A percentile compares a stretch with the other conserved stretches of the same genome.
Conservation (phyloP, 2,329 filamentous ascomycete species). For the Elsinoe necatrix region DNA sequence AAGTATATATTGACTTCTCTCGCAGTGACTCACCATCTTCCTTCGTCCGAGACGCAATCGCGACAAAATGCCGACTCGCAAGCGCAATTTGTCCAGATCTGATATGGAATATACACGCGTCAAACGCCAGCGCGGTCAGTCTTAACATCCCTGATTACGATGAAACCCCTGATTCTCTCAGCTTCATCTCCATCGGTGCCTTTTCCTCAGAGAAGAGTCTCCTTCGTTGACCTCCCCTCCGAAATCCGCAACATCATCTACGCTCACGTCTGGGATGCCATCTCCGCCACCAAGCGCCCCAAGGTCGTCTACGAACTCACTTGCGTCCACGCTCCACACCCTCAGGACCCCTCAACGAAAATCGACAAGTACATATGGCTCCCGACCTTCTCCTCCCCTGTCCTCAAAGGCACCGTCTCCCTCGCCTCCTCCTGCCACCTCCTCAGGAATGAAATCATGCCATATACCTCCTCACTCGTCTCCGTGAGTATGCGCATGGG, state of each 20-base stretch:
- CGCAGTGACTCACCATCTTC: too few relatives aligned
- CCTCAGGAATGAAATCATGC: not conserved
- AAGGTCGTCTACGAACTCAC: not conserved
- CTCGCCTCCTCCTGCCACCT: not conserved
- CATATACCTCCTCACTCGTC: not conserved
- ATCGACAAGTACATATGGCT: not conserved
- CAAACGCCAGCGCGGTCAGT: not conserved
- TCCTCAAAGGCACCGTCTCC: not conserved
- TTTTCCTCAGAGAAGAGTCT: not conserved
- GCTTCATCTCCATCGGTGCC: not conserved
- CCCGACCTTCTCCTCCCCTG: not conserved
- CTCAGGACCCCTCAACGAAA: not conserved
- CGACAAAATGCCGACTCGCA: too few relatives aligned
- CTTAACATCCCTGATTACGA: not conserved
- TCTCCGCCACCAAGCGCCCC: not conserved
- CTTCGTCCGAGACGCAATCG: too few relatives aligned
- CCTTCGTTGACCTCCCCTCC: not conserved
- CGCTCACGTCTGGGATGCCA: not conserved
- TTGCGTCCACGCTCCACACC: not conserved
- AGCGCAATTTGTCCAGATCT: too few relatives aligned
- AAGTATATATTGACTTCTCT: too few relatives aligned
- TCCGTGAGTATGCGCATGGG: not conserved
- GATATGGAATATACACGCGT: not conserved
- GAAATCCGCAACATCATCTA: constrained; percentile 7
- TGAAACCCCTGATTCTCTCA: not conserved